Evolutionary conservation across 495 filamentous ascomycete genomes (phyloP), one percentile per base, ranked within the genome.

Genomic region (Podospora sp.): DNA sequence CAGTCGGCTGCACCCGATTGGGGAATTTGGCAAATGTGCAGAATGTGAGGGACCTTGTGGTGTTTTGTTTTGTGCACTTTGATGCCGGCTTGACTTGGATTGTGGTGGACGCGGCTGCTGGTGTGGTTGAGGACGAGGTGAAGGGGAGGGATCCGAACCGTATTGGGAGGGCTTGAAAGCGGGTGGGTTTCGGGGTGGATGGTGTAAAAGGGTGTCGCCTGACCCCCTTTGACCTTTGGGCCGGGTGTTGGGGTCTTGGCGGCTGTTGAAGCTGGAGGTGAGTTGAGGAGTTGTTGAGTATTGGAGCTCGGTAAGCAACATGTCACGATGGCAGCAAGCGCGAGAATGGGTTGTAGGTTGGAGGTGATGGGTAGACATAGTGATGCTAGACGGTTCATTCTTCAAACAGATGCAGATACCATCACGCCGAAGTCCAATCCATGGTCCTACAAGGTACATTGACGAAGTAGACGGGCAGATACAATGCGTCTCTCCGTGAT

Each of bases 1-100:
- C 27, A 16, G 16, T 25, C 60, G 33, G 33, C 40, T 46, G 24
- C 14, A 20, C 46, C 60, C 60, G 60, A 62, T 62, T 62, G 60
- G 60, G 60, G 60, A 51, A 29, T 62, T 49, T 62, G 59, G 36
- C n/a, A 50, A 50, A 40, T 33, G 25, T 21, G 20, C 11, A 61
- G n/a, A 26, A 36, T 22, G 21, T 21, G 6, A 50, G 40, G 33
- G 57, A 27, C 27, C 25, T 35, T 59, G 25, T 57, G 11, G 53
- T 57, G 12, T 46, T 46, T n/a, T 46, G 12, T 46, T 46, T 46
- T 46, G 11, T 46, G 40, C 40, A 46, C 40, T 46, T 46, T 46
- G 29, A 33, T 33, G 29, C 8, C 3, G 3, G 29, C 29, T 33
- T 33, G 29, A 33, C 29, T 33, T 33, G 29, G 8, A 33, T 33